phyloP scores from a whole-genome alignment of 129 eudicot genomes.

The Scalesia atractyloides region DNA sequence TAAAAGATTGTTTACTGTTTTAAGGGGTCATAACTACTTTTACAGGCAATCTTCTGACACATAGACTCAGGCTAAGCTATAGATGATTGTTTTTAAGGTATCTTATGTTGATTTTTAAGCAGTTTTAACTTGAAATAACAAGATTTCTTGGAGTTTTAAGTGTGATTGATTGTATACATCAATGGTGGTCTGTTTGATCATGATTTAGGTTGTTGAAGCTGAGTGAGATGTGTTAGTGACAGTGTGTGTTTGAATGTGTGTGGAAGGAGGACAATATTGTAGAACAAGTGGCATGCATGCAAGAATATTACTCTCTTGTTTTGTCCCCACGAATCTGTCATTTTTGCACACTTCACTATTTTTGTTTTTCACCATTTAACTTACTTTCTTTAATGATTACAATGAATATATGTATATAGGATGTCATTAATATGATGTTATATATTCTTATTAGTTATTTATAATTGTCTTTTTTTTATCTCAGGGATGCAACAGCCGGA shows the following conservation, averaged over 20 bases:
- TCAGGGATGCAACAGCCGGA: slow-evolving; percentile 32
- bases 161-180: slow-evolving; percentile 4
- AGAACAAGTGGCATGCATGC: slow-evolving; percentile 78
- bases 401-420: not conserved
- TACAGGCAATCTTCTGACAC: slow-evolving; percentile 6
- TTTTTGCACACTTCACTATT: slow-evolving; percentile 24
- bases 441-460: too few species aligned
- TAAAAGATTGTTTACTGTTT: not conserved
- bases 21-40: not conserved
- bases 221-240: slow-evolving; percentile 18
- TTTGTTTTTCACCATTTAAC: slow-evolving; percentile 25
- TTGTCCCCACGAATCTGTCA: slow-evolving; percentile 30
- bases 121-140: not conserved
- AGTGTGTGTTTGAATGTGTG: slow-evolving; percentile 19
- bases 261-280: slow-evolving; percentile 20
- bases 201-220: not conserved
- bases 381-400: not conserved
- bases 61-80: not conserved
- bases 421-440: not conserved
- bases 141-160: not conserved
- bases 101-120: not conserved
- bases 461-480: not conserved
- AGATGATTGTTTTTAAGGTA: not conserved
- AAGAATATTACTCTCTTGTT: slow-evolving; percentile 21
- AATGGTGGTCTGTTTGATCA: slow-evolving; percentile 4